These are phyloP conservation scores for Rhazya stricta DNA, from an alignment of 257 asterid species.

Conservation along the genomic window DNA sequence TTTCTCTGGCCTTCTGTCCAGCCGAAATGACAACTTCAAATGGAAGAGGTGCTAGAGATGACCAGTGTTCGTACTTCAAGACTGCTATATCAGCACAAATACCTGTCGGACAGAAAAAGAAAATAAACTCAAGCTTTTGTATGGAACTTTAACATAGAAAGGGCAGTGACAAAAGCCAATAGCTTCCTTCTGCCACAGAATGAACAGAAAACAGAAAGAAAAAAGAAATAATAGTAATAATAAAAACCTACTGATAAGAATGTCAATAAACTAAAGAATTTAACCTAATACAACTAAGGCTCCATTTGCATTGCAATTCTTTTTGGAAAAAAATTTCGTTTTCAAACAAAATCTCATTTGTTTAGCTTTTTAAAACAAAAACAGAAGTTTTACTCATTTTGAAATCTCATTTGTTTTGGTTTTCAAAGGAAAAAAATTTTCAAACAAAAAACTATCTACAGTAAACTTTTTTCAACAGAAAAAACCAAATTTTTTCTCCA, in stretches of 20 bases:
- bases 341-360: no score
- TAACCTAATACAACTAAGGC: background rate
- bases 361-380: no score
- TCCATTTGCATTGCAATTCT: no score
- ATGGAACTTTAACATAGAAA: background rate
- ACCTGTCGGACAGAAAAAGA: constrained; percentile 42
- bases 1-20: constrained; percentile 94
- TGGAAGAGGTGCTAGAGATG: constrained; percentile 97
- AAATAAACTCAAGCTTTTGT: constrained; percentile 9
- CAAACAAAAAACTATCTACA: no score
- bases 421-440: no score
- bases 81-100: constrained; percentile 84
- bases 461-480: no score
- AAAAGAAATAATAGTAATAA: background rate
- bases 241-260: background rate
- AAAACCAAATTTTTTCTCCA: no score
- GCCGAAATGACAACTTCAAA: constrained; percentile 93
- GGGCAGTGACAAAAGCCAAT: background rate
- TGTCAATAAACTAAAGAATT: background rate
- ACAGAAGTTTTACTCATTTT: no score
- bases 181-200: background rate
- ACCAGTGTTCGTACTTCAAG: constrained; percentile 85
- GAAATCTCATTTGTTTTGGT: no score
- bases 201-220: background rate
- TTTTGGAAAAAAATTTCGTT: no score